Evolutionary conservation across 148 eudicot genomes (phyloP).

Genomic region (Fallopia convolvulus): DNA sequence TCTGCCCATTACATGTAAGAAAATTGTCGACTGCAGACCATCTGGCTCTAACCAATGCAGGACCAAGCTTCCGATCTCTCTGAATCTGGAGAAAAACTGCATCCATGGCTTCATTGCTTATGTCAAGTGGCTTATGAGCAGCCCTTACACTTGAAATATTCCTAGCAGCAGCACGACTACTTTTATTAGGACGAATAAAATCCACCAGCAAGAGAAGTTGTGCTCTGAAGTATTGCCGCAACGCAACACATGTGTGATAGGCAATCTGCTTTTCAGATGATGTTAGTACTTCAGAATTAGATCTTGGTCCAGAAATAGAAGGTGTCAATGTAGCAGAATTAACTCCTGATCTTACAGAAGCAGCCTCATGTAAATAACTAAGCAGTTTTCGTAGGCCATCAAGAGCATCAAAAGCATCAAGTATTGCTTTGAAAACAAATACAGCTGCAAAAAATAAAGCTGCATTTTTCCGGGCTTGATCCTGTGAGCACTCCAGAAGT

Average conservation of each 20-base stretch:
- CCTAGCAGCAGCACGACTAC: slow-evolving; percentile 50
- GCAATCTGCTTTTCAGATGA: slow-evolving; percentile 92
- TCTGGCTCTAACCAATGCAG: slow-evolving; percentile 69
- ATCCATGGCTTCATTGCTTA: slow-evolving; percentile 90
- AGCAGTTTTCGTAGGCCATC: slow-evolving; percentile 79
- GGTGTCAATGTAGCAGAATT: slow-evolving; percentile 55
- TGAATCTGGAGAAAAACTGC: slow-evolving; percentile 73
- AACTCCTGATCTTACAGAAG: slow-evolving; percentile 80
- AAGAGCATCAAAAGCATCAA: slow-evolving; percentile 84
- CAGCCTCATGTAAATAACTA: slow-evolving; percentile 62
- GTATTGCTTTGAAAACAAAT: slow-evolving; percentile 84
- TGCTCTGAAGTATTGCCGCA: slow-evolving; percentile 88
- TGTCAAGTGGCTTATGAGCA: slow-evolving; percentile 83
- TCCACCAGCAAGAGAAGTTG: slow-evolving; percentile 80
- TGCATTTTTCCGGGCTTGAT: slow-evolving; percentile 90
- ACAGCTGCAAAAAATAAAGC: slow-evolving; percentile 92
- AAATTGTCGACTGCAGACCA: slow-evolving; percentile 91
- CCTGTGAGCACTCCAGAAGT: slow-evolving; percentile 81
- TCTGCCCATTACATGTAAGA: slow-evolving; percentile 69
- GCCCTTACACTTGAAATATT: slow-evolving; percentile 61
- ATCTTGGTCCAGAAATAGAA: slow-evolving; percentile 59
- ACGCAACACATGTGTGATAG: slow-evolving; percentile 78
- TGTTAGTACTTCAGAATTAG: slow-evolving; percentile 72
- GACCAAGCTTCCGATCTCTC: slow-evolving; percentile 91
- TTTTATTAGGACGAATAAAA: slow-evolving; percentile 71